phyloP scores from a whole-genome alignment of 768 basidiomycete species.

The Gautieria morchelliformis region DNA sequence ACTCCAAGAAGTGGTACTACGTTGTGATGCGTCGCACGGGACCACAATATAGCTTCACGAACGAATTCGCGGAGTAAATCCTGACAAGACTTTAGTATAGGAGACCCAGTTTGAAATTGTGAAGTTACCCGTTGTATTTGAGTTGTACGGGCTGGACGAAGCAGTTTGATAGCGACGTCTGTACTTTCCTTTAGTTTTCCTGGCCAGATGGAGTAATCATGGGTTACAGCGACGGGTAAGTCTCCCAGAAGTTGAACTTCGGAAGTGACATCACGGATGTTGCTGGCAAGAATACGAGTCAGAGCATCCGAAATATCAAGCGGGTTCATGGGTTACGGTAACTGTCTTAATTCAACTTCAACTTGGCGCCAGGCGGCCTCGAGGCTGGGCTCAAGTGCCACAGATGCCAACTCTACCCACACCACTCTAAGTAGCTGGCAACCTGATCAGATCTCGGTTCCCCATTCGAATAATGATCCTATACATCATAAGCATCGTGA shows the following conservation, averaged over 20 bases:
- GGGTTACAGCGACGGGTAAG: neutral
- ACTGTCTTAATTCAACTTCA: too few species aligned
- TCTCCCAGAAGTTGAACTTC: neutral
- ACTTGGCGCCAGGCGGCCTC: too few species aligned
- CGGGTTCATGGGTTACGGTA: too few species aligned
- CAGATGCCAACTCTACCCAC: too few species aligned
- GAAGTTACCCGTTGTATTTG: neutral
- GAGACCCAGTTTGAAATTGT: neutral
- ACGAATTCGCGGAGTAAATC: neutral
- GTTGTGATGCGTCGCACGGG: conserved; percentile 20
- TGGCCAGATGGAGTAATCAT: neutral
- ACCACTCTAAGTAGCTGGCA: too few species aligned
- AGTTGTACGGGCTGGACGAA: neutral
- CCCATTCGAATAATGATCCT: too few species aligned
- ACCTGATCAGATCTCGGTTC: too few species aligned
- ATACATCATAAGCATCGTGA: too few species aligned
- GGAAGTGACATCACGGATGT: neutral
- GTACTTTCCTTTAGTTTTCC: neutral
- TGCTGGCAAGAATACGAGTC: too few species aligned
- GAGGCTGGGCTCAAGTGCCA: too few species aligned
- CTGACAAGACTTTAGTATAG: neutral
- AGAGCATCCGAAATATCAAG: too few species aligned
- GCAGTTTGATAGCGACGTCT: conserved; percentile 1
- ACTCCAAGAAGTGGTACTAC: conserved; percentile 48
- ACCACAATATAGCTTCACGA: neutral